Evolutionary conservation across 352 stramenopile genomes (phyloP).

Genomic region (Pythium rishiriense): DNA sequence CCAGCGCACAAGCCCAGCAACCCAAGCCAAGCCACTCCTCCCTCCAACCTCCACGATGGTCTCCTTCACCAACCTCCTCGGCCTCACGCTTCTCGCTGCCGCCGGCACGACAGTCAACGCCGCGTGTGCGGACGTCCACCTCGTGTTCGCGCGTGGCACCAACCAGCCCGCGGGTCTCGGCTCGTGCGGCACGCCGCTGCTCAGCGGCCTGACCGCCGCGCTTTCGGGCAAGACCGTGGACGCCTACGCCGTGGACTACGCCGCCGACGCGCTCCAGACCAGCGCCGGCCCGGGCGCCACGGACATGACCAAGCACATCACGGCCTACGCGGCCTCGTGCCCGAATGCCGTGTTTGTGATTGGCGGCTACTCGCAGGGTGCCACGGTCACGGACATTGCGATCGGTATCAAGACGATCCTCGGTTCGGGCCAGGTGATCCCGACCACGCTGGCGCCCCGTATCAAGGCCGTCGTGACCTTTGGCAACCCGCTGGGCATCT

Average conservation of each 20-base stretch:
- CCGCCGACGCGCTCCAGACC: constrained; percentile 23
- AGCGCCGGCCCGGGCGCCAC: constrained; percentile 30
- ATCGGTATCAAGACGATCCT: constrained; percentile 32
- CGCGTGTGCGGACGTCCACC: constrained; percentile 10
- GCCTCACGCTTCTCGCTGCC: background rate
- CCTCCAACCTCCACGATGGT: constrained; percentile 2
- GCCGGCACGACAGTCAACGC: background rate
- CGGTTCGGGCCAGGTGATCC: constrained; percentile 23
- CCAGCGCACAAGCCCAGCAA: background rate
- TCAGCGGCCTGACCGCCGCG: constrained; percentile 27
- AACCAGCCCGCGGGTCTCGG: constrained; percentile 31
- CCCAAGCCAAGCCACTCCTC: background rate
- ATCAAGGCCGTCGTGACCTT: constrained; percentile 36
- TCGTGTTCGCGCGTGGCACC: constrained; percentile 36
- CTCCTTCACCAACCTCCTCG: constrained; percentile 6
- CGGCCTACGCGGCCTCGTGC: constrained; percentile 28
- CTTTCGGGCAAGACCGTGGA: constrained; percentile 34
- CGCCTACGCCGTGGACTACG: constrained; percentile 34
- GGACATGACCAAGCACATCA: constrained; percentile 38
- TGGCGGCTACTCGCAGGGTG: constrained; percentile 22
- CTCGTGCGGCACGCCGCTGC: constrained; percentile 25
- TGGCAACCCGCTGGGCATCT: constrained; percentile 5
- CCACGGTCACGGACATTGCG: constrained; percentile 29
- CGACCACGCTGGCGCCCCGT: constrained; percentile 19
- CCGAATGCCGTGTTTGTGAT: constrained; percentile 21